phyloP scores from a whole-genome alignment of 345 rosid species.

The Melastoma malabathricum region DNA sequence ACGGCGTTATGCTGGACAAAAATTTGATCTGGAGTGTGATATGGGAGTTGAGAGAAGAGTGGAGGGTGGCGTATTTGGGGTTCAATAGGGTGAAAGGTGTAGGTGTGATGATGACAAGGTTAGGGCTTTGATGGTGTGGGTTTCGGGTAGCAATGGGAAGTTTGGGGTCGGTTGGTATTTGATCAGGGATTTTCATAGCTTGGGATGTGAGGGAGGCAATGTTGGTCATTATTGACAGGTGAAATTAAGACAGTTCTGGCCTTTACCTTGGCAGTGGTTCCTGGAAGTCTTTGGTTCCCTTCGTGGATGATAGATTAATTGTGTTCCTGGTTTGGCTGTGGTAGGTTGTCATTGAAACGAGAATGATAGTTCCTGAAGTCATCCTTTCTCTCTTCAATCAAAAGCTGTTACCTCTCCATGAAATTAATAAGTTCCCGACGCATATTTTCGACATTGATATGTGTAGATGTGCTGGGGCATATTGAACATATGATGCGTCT shows the following conservation, averaged over 20 bases:
- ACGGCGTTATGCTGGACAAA: slow-evolving; percentile 23
- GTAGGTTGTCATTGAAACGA: not conserved
- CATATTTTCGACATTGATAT: too few relatives aligned
- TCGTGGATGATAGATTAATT: not conserved
- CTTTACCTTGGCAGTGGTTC: too few relatives aligned
- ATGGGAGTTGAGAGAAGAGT: slow-evolving; percentile 48
- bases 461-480: too few relatives aligned
- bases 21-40: slow-evolving; percentile 39
- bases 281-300: slow-evolving; percentile 1
- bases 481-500: too few relatives aligned
- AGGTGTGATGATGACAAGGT: slow-evolving; percentile 34
- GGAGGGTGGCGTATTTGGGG: slow-evolving; percentile 62
- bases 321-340: not conserved
- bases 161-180: slow-evolving; percentile 71
- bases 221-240: slow-evolving; percentile 87
- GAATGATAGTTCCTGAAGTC: too few relatives aligned
- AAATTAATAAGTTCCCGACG: too few relatives aligned
- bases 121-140: slow-evolving; percentile 46
- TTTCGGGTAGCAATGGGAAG: slow-evolving; percentile 59
- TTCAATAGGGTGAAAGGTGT: slow-evolving; percentile 69
- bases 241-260: not conserved
- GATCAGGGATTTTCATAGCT: slow-evolving; percentile 51
- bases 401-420: too few relatives aligned
- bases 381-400: too few relatives aligned
- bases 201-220: slow-evolving; percentile 42